Base-by-base conservation (phyloP, 2,329 filamentous ascomycete species). In the Phialocephala sp. region DNA sequence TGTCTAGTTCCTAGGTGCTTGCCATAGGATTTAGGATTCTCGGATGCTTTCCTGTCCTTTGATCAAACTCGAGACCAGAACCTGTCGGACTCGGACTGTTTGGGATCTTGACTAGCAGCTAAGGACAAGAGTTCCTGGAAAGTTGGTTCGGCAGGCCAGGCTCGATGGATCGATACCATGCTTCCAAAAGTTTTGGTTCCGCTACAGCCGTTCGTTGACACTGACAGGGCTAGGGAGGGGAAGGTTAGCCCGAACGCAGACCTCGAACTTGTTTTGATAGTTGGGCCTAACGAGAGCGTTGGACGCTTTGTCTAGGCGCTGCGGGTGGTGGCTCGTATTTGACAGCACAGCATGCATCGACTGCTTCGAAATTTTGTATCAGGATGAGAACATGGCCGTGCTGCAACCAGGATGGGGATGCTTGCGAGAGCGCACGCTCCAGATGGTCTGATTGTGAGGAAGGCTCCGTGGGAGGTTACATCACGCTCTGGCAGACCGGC, bases 311-410 rank as follows among this genome's bases (percentile, higher is more conserved):
- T 22, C 24, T 22, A 35, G 12, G 2, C 14, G 12, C 50, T 54
- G 24, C 50, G 35, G 11, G 27, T 15, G 11, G 22, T 22, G 12
- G 24, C 52, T 65, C 59, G 63, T 65, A 65, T 65, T 60, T 60
- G 63, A 65, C 63, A 61, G 27, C 63, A 57, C 63, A 61, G 22
- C 57, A 36, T 64, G 63, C 62, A 52, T 47, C 37, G 37, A 60
- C 60, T 41, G 24, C 24, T 35, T 54, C 22, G 37, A 47, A 12
- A 39, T 12, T 24, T 39, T 47, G 37, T 47, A 59, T 59, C 57
- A 59, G 39, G 32, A 24, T 59, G 24, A 54, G 50, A 24, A 54
- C 12, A 18, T 54, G 24, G 50, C 50, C 50, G 50, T 54, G 50
- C 50, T 32, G 50, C 50, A 9, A 15, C 50, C 18, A 18, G 50